Percentiles rank a stretch among this genome's conserved stretches.
Evolutionary conservation across 202 grass and related monocot genomes (phyloP).

Genomic region (Schoenoplectus triqueter): DNA sequence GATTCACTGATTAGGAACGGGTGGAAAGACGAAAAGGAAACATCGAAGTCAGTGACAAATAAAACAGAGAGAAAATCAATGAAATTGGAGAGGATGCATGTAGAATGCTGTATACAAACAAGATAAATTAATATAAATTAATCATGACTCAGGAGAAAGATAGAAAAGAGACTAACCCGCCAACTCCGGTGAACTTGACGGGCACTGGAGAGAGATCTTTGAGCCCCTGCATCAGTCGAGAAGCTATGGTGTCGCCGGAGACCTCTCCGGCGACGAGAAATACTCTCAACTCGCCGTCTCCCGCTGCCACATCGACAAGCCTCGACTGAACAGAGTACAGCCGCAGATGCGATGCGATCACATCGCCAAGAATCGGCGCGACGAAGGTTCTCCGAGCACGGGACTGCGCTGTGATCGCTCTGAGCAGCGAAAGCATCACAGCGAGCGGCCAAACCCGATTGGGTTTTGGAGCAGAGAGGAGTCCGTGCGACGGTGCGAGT

Average conservation of each 20-base stretch:
- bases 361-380: not conserved
- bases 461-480: not conserved
- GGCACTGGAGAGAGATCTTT: slow-evolving; percentile 71
- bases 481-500: not conserved
- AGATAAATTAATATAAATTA: slow-evolving; percentile 9
- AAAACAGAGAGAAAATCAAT: not conserved
- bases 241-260: slow-evolving; percentile 80
- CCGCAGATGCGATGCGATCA: not conserved
- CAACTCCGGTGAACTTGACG: slow-evolving; percentile 76
- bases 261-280: slow-evolving; percentile 96
- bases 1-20: slow-evolving; percentile 50
- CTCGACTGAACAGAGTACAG: slow-evolving; percentile 38
- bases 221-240: slow-evolving; percentile 79
- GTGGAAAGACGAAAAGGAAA: not conserved
- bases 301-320: slow-evolving; percentile 59
- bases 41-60: not conserved
- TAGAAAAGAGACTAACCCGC: slow-evolving; percentile 54
- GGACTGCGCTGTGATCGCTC: slow-evolving; percentile 15
- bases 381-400: slow-evolving; percentile 27
- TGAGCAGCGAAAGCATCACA: slow-evolving; percentile 14
- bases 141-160: slow-evolving; percentile 3
- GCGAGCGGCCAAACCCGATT: slow-evolving; percentile 15
- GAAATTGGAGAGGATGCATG: slow-evolving; percentile 4
- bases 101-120: not conserved
- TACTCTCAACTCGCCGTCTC: slow-evolving; percentile 82